Percentiles rank a stretch among this genome's conserved stretches.
Conservation (phyloP, 305 asterid genomes). For the Salvia sclarea region DNA sequence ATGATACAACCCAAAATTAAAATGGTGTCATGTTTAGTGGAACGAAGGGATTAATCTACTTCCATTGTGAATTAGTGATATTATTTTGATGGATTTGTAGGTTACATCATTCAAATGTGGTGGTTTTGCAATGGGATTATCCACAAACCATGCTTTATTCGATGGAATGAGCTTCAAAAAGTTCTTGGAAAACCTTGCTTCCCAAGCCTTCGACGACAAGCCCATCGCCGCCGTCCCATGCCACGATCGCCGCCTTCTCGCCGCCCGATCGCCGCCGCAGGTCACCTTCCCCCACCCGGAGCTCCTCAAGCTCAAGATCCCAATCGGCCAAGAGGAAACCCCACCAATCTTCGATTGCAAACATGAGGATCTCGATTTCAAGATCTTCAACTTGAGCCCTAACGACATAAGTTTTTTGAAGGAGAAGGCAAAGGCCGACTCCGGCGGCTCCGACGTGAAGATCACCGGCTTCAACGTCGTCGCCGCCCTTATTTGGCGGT, state of each 20-base stretch:
- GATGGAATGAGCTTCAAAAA: constrained; percentile 73
- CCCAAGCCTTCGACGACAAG: constrained; percentile 66
- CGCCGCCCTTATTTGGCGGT: constrained; percentile 73
- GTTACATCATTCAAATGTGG: constrained; percentile 88
- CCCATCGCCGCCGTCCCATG: constrained; percentile 57
- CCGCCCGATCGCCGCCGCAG: constrained; percentile 77
- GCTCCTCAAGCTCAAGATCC: constrained; percentile 61
- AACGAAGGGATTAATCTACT: too few species aligned
- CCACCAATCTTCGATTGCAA: constrained; percentile 55
- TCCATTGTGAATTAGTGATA: too few species aligned
- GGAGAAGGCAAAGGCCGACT: constrained; percentile 41
- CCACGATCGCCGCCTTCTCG: constrained; percentile 72
- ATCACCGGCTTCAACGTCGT: constrained; percentile 68
- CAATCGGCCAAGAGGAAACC: constrained; percentile 45
- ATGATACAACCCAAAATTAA: too few species aligned
- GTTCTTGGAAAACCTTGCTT: constrained; percentile 74
- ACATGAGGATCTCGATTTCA: constrained; percentile 54
- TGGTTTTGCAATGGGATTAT: constrained; percentile 67
- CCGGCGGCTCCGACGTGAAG: constrained; percentile 25
- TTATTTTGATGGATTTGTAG: constrained; percentile 34
- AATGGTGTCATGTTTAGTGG: too few species aligned
- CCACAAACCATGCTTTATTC: constrained; percentile 65
- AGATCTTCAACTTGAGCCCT: constrained; percentile 54
- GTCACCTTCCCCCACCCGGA: constrained; percentile 87
- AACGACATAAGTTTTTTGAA: constrained; percentile 46